Base-by-base conservation (phyloP, 148 eudicot species). In the Rhododendron henanense region DNA sequence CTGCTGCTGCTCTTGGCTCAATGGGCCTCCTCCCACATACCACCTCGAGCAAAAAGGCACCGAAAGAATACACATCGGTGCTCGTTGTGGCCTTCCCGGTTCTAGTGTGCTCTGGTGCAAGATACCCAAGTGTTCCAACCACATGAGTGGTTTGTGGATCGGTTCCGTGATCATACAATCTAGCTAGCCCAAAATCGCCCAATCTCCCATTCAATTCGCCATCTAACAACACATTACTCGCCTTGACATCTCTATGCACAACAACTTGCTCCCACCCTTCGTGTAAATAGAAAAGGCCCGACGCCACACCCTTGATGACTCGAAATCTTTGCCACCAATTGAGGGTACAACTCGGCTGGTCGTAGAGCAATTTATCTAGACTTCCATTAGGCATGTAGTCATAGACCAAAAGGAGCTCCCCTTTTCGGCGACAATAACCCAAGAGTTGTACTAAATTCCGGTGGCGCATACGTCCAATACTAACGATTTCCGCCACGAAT, bases 121-220 rank as follows among this genome's bases (percentile, higher is more conserved):
- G 84, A 82, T 90, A 90, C 44, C 92, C 92, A 0, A 90, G 10
- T 31, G 92, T 90, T 19, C 92, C 92, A 1, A 79, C 89, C 18
- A 90, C 87, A 2, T 79, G 78, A 0, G 92, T 90, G 14, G 90
- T 88, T 5, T 84, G 82, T 1, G 90, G 90, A 41, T 83, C 81
- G 1, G 85, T 77, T 21, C 92, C 90, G 8, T 90, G 90, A 37
- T 90, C 87, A n/a, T 57, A 83, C 35, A 90, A 82, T 69, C 88
- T 87, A 0, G 92, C 90, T 0, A 90, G 85, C 13, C 92, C 92
- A 74, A 90, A 90, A 85, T 90, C 90, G 5, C 90, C 88, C n/a
- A 90, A 57, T 39, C 89, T 63, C 10, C 89, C 92, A 23, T 88
- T 88, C 25, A 87, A 31, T 2, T 90, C 92, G 8, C 85, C 88